These are phyloP conservation scores for Meredithiella fracta DNA, from an alignment of 2,329 filamentous ascomycete genomes.

Conservation along the genomic window DNA sequence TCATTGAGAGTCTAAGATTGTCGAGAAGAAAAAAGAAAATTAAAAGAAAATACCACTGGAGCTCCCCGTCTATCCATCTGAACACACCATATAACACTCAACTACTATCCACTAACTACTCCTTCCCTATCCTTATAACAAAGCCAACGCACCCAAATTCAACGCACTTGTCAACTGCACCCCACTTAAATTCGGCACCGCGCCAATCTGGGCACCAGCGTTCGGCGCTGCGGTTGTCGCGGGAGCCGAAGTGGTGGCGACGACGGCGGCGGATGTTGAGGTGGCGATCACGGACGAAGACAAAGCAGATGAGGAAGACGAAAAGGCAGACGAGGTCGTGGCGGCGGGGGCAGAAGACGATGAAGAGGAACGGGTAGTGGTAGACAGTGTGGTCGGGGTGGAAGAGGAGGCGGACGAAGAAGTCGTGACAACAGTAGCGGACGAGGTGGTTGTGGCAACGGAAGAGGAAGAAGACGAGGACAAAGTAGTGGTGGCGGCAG, in stretches of 20 bases:
- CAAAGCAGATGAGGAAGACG: slow-evolving; percentile 10
- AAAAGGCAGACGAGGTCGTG: slow-evolving; percentile 10
- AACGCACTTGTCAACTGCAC: slow-evolving; percentile 28
- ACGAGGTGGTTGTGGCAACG: not conserved
- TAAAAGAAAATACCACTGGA: not conserved
- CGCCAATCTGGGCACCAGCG: slow-evolving; percentile 16
- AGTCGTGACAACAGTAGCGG: not conserved
- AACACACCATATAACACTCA: not conserved
- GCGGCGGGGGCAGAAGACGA: slow-evolving; percentile 3
- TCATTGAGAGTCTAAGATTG: not conserved
- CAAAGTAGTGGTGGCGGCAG: slow-evolving; percentile 7
- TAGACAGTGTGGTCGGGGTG: slow-evolving; percentile 10
- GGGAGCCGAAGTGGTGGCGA: slow-evolving; percentile 15
- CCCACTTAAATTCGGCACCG: slow-evolving; percentile 25
- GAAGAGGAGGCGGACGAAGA: slow-evolving; percentile 12
- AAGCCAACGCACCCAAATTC: slow-evolving; percentile 28
- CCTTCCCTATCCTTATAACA: not conserved
- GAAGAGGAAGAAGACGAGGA: slow-evolving; percentile 12
- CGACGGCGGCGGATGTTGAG: slow-evolving; percentile 11
- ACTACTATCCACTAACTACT: not conserved
- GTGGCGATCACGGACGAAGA: slow-evolving; percentile 2
- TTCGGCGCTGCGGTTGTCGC: slow-evolving; percentile 18
- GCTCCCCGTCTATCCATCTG: too few relatives aligned
- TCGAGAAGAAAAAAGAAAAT: not conserved
- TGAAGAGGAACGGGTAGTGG: slow-evolving; percentile 4